Evolutionary conservation across 2,329 filamentous ascomycete genomes (phyloP), one percentile per base, ranked within the genome.

Genomic region (Botrytis aclada): DNA sequence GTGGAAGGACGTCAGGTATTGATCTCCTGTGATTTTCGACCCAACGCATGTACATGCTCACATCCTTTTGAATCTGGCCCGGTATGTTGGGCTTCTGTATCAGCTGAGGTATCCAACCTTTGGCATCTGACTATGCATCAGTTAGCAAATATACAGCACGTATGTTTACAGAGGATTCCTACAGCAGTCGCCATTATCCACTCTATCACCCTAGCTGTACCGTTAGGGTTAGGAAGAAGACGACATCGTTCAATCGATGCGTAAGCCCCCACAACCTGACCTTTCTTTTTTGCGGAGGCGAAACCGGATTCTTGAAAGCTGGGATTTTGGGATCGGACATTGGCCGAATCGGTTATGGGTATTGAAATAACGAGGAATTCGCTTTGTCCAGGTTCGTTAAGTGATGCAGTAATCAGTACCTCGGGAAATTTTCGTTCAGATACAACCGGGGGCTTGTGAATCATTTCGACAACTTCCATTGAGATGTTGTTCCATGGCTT

Each of bases 101-200:
- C 84, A 85, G 89, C 80, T 86, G 84, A 0, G 93, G 93, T 72
- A 95, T 78, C 41, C 86, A 81, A 0, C 93, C 93, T 71, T 86
- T 85, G 0, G 92, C 92, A 80, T 95, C 88, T 74, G 65, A 54
- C 65, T 67, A 67, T 9, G n/a, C 47, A 67, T 16, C 34, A 41
- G 34, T 67, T 56, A 67, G 65, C 34, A 56, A 41, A 41, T 25
- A 18, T 56, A 43, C 25, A 56, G 25, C n/a, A 32, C 65, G 41
- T 5, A 18, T 32, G 22, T 56, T 25, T 41, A 34, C n/a, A 29
- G 47, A 56, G 34, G 18, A 32, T 37, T 67, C 47, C 4, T 67
- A 89, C 92, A 18, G 90, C 87, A 16, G 92, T 95, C 14, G 89
- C 91, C 91, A 95, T 95, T 73, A 91, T 84, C 93, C 93, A 96